Base-by-base conservation (phyloP, 805 yeast species). In the Wickerhamiella slavikovae region DNA sequence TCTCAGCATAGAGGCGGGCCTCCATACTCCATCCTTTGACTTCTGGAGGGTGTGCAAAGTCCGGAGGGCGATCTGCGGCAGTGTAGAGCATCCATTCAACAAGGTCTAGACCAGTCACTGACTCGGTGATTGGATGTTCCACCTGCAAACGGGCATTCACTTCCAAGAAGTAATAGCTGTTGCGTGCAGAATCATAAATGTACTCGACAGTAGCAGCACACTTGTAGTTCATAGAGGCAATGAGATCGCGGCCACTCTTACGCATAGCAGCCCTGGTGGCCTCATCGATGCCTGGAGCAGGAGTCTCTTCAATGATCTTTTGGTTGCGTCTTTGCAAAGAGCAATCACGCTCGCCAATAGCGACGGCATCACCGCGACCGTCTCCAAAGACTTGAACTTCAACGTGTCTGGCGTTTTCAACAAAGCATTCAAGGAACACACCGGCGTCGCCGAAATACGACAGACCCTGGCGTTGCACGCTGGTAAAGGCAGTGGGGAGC, bases 201-300 rank as follows among this genome's bases (percentile, higher is more conserved):
- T 72, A 85, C 55, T 85, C 98, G 43, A 89, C 93, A 5, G 98
- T 85, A 52, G 96, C 98, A 24, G 96, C 98, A 55, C 93, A 71
- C 55, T 79, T 82, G 58, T 89, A 85, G 43, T 78, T 72, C 73
- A 89, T 69, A 16, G 74, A 57, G 2, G 82, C 56, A 27, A 74
- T 94, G 37, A 85, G 60, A 31, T 70, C 72, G 51, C 78, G 93
- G 25, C 94, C 79, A 25, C 94, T 85, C 30, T 60, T 58, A 54
- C 83, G 69, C 75, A 85, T 71, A 30, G 59, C 63, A 25, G 52
- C 52, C 44, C 94, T 66, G 2, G 93, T 82, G 4, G 64, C 50
- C 33, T 69, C 82, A 4, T 94, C 92, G 40, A 85, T 64, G 45
- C 77, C 73, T 26, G 96, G 96, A 32, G 96, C 95, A 3, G 98